A percentile compares a stretch with the other conserved stretches of the same genome.
phyloP scores from a whole-genome alignment of 2,329 filamentous ascomycete genomes.

The Verticillium nonalfalfae region DNA sequence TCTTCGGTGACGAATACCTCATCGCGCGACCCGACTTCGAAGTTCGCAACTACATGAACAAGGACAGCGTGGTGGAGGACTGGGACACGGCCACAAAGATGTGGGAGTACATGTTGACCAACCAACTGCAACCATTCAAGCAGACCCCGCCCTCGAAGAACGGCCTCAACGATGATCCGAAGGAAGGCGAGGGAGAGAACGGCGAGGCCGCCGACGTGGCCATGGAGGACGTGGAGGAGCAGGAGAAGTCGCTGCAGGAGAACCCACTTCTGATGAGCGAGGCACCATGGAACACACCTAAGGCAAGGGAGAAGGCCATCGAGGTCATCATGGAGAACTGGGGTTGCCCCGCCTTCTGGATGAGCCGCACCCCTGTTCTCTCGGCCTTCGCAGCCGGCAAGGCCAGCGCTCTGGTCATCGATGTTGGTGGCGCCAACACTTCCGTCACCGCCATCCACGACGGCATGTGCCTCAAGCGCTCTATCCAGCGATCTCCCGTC shows the following conservation, averaged over 20 bases:
- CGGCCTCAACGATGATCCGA: slow-evolving; percentile 65
- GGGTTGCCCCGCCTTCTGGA: slow-evolving; percentile 91
- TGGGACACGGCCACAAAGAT: slow-evolving; percentile 87
- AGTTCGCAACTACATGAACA: slow-evolving; percentile 85
- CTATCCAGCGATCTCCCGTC: slow-evolving; percentile 75
- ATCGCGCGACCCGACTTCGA: slow-evolving; percentile 71
- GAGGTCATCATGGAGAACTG: slow-evolving; percentile 97
- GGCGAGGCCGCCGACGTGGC: slow-evolving; percentile 49
- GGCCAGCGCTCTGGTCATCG: slow-evolving; percentile 85
- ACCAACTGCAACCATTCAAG: slow-evolving; percentile 73
- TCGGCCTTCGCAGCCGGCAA: slow-evolving; percentile 91
- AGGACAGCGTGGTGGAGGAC: slow-evolving; percentile 87
- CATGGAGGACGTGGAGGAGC: slow-evolving; percentile 43
- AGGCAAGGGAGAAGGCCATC: slow-evolving; percentile 87
- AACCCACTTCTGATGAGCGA: slow-evolving; percentile 92
- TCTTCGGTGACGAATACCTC: slow-evolving; percentile 90
- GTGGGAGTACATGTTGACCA: slow-evolving; percentile 91
- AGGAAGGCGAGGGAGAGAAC: slow-evolving; percentile 55
- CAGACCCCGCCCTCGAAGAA: slow-evolving; percentile 67
- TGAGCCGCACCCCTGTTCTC: slow-evolving; percentile 82
- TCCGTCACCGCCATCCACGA: slow-evolving; percentile 90
- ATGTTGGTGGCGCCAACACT: slow-evolving; percentile 82
- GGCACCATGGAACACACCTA: slow-evolving; percentile 83
- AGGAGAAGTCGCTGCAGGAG: slow-evolving; percentile 80
- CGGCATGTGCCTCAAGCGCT: slow-evolving; percentile 88